Conservation (phyloP, 108 stramenopile genomes). For the Fistulifera solaris region DNA sequence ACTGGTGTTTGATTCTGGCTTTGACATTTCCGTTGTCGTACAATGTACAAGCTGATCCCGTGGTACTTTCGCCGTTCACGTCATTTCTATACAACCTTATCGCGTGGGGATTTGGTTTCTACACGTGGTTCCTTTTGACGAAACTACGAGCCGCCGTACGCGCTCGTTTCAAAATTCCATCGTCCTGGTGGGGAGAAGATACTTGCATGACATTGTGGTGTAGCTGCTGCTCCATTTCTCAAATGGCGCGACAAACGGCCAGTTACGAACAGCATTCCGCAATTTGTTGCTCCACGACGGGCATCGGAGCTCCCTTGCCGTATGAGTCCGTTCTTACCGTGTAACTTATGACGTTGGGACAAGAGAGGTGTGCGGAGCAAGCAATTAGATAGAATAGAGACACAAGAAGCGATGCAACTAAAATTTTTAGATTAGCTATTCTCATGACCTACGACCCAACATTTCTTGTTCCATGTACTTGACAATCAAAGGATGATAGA, state of each 20-base stretch:
- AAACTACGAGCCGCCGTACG: conserved; percentile 1
- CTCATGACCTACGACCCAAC: background rate
- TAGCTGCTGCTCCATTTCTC: conserved; percentile 64
- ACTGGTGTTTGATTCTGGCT: conserved; percentile 14
- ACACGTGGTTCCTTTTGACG: conserved; percentile 5
- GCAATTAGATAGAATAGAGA: background rate
- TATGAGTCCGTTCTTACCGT: background rate
- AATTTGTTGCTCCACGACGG: conserved; percentile 5
- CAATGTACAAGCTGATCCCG: background rate
- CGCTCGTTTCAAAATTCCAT: background rate
- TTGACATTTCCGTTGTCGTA: background rate
- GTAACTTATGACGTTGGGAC: no score
- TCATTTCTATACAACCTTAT: background rate
- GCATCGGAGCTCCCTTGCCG: background rate
- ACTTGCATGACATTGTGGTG: conserved; percentile 56
- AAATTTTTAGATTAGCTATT: background rate
- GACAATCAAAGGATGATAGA: conserved; percentile 44
- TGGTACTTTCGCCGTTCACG: no score
- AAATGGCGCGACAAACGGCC: conserved; percentile 72
- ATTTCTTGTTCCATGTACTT: conserved; percentile 39
- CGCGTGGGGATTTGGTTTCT: conserved; percentile 2
- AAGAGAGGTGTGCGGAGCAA: no score
- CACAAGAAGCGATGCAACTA: background rate
- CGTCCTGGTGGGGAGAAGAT: conserved; percentile 39
- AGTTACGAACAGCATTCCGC: conserved; percentile 1